A percentile compares a stretch with the other conserved stretches of the same genome.
phyloP scores from a whole-genome alignment of 148 eudicot species.

The Fagopyrum tataricum region DNA sequence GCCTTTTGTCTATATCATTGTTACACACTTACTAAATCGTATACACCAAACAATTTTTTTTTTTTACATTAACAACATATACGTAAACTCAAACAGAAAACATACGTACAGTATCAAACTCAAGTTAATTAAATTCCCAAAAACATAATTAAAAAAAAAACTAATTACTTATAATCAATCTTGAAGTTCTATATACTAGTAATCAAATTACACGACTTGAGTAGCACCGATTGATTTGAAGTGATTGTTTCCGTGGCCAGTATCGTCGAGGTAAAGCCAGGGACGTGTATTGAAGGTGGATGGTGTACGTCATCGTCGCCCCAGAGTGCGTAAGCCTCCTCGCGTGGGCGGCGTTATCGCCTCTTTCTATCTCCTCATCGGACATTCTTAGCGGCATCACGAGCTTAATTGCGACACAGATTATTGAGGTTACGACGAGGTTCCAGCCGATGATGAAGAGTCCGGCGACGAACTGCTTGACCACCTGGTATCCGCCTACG shows the following conservation, averaged over 20 bases:
- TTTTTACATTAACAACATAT: background rate
- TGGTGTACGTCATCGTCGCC: conserved; percentile 45
- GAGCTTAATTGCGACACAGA: conserved; percentile 28
- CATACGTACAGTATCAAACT: background rate
- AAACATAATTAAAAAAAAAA: background rate
- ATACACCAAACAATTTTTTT: too few relatives aligned
- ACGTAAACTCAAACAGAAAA: background rate
- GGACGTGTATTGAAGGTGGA: conserved; percentile 19
- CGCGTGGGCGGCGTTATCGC: conserved; percentile 67
- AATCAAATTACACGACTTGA: conserved; percentile 35
- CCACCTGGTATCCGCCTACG: conserved; percentile 36
- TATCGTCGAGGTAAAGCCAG: conserved; percentile 21
- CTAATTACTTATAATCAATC: background rate
- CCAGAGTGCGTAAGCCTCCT: conserved; percentile 71
- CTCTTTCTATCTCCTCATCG: conserved; percentile 41
- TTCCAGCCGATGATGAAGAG: conserved; percentile 55
- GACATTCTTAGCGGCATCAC: conserved; percentile 48
- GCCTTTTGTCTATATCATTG: background rate
- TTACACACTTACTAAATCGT: too few relatives aligned
- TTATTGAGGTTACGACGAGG: conserved; percentile 37
- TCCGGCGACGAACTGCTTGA: conserved; percentile 46
- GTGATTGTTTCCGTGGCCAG: background rate
- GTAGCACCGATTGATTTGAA: conserved; percentile 36
- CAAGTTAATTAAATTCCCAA: background rate
- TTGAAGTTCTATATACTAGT: too few relatives aligned